Base-by-base conservation (phyloP, 495 filamentous ascomycete species). In the Penicillium simplicissimum region DNA sequence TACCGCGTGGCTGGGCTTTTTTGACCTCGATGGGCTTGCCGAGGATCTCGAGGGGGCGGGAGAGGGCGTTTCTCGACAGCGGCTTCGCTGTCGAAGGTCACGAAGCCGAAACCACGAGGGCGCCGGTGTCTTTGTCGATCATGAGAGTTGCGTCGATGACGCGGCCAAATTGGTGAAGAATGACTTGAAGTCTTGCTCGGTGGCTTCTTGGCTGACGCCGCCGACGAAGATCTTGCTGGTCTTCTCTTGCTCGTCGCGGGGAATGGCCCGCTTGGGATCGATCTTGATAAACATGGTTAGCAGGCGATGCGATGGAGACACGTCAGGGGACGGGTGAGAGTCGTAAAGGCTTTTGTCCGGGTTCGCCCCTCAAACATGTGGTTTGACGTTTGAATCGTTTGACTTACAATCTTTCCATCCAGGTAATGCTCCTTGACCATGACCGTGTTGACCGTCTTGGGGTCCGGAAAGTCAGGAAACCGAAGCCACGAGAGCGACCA, bases 41-140 rank as follows among this genome's bases (percentile, higher is more conserved):
- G 52, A 94, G 88, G 63, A 98, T 97, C 61, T 92, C 91, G 9
- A 98, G 81, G 38, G 88, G 87, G n/a, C 85, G 82, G 34, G 86
- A 85, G 11, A 98, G 85, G 47, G 93, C 94, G 42, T 90, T 90
- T 61, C n/a, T 98, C 95, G 31, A 98, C 95, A 48, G 96, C 96
- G 19, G 90, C 89, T 67, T 98, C 95, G 66, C 89, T 93, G 74
- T 98, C 95, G 63, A 98, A 98, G 0, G 95, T 98, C 40, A 98
- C 95, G 68, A 98, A 98, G n/a, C 95, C 95, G 68, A 98, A 98
- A 10, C 95, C 95, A 61, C 95, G 87, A 4, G 95, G 95, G 23
- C 95, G 87, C 93, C 93, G 8, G 95, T 98, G 70, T 98, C 95
- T 76, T 98, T 98, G 75, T 98, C 95, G 84, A 98, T 98, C 95